Base-by-base conservation (phyloP, 441 rosid species). In the Brassica balearica region DNA sequence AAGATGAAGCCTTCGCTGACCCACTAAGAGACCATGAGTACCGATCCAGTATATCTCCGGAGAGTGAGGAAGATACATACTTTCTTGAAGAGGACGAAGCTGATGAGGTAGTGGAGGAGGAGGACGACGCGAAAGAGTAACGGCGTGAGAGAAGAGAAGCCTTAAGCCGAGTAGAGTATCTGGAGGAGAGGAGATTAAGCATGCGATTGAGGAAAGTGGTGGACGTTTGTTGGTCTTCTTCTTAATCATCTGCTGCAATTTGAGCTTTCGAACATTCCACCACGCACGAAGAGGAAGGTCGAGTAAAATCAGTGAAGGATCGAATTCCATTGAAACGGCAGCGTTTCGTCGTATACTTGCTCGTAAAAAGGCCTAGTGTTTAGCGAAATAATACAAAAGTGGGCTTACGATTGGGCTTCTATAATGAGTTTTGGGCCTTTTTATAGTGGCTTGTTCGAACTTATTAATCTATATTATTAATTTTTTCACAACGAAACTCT, bases 111-210 rank as follows among this genome's bases (percentile, higher is more conserved):
- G 71, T 27, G 32, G 32, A 27, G 32, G 32, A 27, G 32, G 32
- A 27, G 32, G 32, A 29, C 34, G 34, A 29, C 34, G 34, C 34
- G 34, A 29, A 29, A 29, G 48, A 70, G 64, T 69, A 78, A 55
- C 55, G 82, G 20, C 59, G 56, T 73, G 78, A 48, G 66, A 79
- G 71, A 61, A 6, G 29, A 68, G 60, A 25, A 43, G 65, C 8
- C 51, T 73, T 79, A 79, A 56, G 68, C 63, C 82, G 75, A 55
- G 71, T 43, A 79, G 48, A 63, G 63, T 43, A 77, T 76, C 81
- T 72, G 71, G 56, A 41, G 17, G 65, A 80, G 82, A 88, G 67
- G 68, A 75, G 77, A 71, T 58, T 82, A 70, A 81, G 83, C 89
- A 85, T 87, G 65, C 78, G 83, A 68, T 1, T 77, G 77, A 58